Percentiles rank a stretch among this genome's conserved stretches.
phyloP scores from a whole-genome alignment of 495 filamentous ascomycete species.

The Monascus purpureus region DNA sequence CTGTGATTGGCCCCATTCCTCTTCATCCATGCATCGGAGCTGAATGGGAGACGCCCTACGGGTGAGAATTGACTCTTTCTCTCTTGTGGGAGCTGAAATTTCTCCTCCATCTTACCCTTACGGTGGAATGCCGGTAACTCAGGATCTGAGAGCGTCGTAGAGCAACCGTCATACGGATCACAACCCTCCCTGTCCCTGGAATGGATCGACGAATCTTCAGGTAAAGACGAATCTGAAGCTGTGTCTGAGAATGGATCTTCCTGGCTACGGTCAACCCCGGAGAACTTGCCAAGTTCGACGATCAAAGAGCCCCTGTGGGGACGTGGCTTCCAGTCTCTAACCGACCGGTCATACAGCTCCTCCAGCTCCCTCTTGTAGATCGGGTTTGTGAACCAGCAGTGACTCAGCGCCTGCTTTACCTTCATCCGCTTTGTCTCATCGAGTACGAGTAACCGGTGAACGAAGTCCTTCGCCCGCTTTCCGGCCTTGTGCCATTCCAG shows the following conservation, averaged over 20 bases:
- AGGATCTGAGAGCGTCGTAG: conserved; percentile 2
- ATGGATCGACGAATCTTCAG: not conserved
- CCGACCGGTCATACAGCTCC: conserved; percentile 29
- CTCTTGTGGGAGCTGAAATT: not conserved
- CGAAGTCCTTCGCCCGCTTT: conserved; percentile 35
- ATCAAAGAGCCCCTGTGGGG: conserved; percentile 3
- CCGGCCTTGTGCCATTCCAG: conserved; percentile 23
- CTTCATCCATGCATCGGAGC: not conserved
- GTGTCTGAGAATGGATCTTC: not conserved
- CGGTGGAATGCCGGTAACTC: not conserved
- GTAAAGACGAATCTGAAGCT: not conserved
- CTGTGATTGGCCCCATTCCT: not conserved
- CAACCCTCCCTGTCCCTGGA: not conserved
- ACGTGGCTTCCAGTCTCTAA: conserved; percentile 34
- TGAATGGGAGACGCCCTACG: not conserved
- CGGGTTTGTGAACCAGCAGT: conserved; percentile 45
- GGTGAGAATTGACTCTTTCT: not conserved
- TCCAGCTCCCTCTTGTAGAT: conserved; percentile 25
- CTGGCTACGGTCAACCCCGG: not conserved
- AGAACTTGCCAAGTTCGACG: conserved; percentile 3
- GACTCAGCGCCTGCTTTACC: conserved; percentile 38
- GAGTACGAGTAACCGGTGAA: conserved; percentile 36
- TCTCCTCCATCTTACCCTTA: not conserved
- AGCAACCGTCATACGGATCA: not conserved
- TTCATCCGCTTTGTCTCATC: conserved; percentile 38